phyloP scores from a whole-genome alignment of 192 early-diverging fungal species.

The Coemansia sp. region DNA sequence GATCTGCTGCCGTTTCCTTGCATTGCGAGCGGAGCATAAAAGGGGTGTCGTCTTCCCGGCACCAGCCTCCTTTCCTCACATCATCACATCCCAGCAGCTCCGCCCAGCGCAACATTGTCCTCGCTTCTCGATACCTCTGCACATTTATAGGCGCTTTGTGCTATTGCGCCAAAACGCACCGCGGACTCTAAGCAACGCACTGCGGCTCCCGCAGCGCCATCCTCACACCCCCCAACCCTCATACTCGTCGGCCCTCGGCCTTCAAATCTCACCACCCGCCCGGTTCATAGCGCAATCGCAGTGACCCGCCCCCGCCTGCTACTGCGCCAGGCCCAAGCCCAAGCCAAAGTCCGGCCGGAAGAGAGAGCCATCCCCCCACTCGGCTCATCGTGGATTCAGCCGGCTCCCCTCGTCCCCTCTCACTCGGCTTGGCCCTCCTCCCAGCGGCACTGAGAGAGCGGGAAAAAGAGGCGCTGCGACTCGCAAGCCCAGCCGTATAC shows the following conservation, averaged over 20 bases:
- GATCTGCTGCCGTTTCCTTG: too few relatives aligned
- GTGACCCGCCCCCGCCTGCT: neutral
- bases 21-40: too few relatives aligned
- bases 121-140: too few relatives aligned
- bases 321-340: slow-evolving; percentile 1
- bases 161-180: too few relatives aligned
- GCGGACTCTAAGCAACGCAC: too few relatives aligned
- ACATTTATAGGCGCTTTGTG: too few relatives aligned
- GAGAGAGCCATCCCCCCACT: too few relatives aligned
- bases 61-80: too few relatives aligned
- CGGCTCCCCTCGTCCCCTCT: neutral
- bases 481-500: neutral
- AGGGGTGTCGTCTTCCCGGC: too few relatives aligned
- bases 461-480: neutral
- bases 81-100: too few relatives aligned
- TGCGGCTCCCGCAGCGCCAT: neutral
- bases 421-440: too few relatives aligned
- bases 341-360: neutral
- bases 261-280: neutral
- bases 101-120: too few relatives aligned
- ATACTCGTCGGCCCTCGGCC: neutral
- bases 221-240: neutral
- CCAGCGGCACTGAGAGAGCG: neutral
- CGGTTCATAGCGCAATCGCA: neutral
- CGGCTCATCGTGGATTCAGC: slow-evolving; percentile 3